Base-by-base conservation (phyloP, 257 asterid species). In the Mentha longifolia region DNA sequence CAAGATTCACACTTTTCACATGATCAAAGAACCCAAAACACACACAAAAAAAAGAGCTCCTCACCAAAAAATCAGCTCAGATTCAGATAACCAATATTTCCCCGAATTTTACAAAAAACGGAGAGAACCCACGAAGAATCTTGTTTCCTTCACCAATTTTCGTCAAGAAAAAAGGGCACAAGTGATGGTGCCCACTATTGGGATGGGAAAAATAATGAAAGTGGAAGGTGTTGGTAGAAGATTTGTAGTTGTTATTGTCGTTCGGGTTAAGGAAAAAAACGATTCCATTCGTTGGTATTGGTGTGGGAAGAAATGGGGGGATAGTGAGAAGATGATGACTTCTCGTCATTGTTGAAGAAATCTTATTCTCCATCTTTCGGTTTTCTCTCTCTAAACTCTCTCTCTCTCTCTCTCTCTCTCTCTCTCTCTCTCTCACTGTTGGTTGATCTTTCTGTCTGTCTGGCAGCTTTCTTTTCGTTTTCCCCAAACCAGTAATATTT, bases 401-500 rank as follows among this genome's bases (percentile, higher is more conserved):
- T 70, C 54, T 75, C 61, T n/a, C n/a, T n/a, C n/a, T n/a, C n/a
- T n/a, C n/a, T n/a, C n/a, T n/a, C n/a, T n/a, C n/a, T n/a, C n/a
- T n/a, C n/a, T n/a, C 1, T 25, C 41, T 15, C 56, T 55, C 77
- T 3, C 69, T 47, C 64, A 37, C 72, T 77, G 80, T 75, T 67
- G 69, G 66, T 66, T 60, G 60, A 70, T 67, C 72, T 72, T 64
- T 68, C 79, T 77, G 78, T 68, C 79, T 77, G 80, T 69, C 55
- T 74, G 90, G 74, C 83, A 81, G 76, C 80, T 83, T 74, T 73
- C 86, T 77, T 85, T 81, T 85, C 86, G 79, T 72, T 79, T 79
- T 83, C 77, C 74, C 75, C 81, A 56, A 78, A 84, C 85, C 65
- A 59, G 81, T 61, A 76, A 69, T 30, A 19, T 33, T 51, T 69